Base-by-base conservation (phyloP, 202 grass and related monocot genomes). In the Tripidium arundinaceum region DNA sequence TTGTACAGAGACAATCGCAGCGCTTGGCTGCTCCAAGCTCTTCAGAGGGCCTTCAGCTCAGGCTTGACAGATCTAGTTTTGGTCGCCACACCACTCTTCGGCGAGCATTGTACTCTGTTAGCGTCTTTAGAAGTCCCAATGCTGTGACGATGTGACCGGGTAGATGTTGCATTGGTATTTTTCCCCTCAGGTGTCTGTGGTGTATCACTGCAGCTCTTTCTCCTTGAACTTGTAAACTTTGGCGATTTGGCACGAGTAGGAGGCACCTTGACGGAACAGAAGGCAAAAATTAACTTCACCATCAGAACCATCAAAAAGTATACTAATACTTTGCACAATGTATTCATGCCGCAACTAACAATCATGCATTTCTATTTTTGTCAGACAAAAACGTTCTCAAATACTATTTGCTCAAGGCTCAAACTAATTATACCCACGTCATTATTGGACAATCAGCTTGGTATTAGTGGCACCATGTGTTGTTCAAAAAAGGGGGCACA, bases 161-260 rank as follows among this genome's bases (percentile, higher is more conserved):
- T 60, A 59, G 81, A 88, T 41, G 70, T 60, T 26, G 74, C 22
- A 57, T 34, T 75, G 28, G 72, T 43, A 2, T 65, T 81, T 65
- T 77, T 39, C 1, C 72, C 79, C 67, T 85, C 80, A 46, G 84
- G 65, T 7, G 37, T 65, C 11, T 31, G 62, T 7, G 39, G 55
- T 27, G 86, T 38, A 79, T 95, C 95, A 7, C 77, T 70, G 41
- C 74, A 91, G 78, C 95, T 95, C 86, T 89, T 94, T 73, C 95
- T 91, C 85, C 95, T 87, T 34, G 92, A 90, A 78, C 95, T 87
- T 46, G 92, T 90, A 75, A 98, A 85, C 49, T 95, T 98, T 7
- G 95, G 95, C 29, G 95, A 98, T 89, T 89, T 93, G 62, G 95
- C 95, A 80, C 95, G 92, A 76, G 95, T 98, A 77, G 92, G 88